Base-by-base conservation (phyloP, 2,329 filamentous ascomycete genomes). In the Hypoxylon sp. region DNA sequence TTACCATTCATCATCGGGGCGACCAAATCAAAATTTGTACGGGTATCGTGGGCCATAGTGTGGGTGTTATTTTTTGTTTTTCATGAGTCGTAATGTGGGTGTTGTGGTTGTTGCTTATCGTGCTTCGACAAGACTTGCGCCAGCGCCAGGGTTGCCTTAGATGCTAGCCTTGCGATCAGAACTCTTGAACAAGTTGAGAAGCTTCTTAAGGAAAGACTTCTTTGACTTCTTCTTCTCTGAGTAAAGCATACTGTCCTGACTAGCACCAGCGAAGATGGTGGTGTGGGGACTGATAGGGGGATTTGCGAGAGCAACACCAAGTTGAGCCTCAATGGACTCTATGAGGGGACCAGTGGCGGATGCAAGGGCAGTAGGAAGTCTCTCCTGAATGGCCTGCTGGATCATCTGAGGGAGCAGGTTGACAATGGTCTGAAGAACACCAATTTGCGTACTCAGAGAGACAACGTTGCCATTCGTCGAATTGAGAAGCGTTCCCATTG, bases 391-490 rank as follows among this genome's bases (percentile, higher is more conserved):
- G 0, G 63, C 5, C n/a, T 71, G 58, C 0, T 68, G 11, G 32
- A 74, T 57, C 71, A 77, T 70, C 0, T 63, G 65, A 5, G 77
- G 76, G 19, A 77, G 34, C 67, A 77, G 71, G 51, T 68, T 72
- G 50, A 75, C 3, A 0, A 78, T 36, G 0, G 75, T 70, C 46
- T 78, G 76, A 1, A 78, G 71, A 5, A 59, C 38, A 2, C 13
- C 28, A 13, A 78, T 0, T 7, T 75, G 67, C 13, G 60, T 57
- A 10, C 9, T 67, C 0, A 76, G 0, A 4, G 66, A 3, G 0
- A 51, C 60, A 17, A 74, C 49, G 14, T 76, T 77, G 45, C 68
- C 65, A 28, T 76, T 76, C 6, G 75, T 74, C 1, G 74, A 73
- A 21, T 72, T 73, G 9, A 77, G 0, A 19, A 77, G 72, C 25